A percentile compares a stretch with the other conserved stretches of the same genome.
These are phyloP conservation scores for Colletotrichum camelliae DNA, from an alignment of 2,329 filamentous ascomycete species.

Conservation along the genomic window DNA sequence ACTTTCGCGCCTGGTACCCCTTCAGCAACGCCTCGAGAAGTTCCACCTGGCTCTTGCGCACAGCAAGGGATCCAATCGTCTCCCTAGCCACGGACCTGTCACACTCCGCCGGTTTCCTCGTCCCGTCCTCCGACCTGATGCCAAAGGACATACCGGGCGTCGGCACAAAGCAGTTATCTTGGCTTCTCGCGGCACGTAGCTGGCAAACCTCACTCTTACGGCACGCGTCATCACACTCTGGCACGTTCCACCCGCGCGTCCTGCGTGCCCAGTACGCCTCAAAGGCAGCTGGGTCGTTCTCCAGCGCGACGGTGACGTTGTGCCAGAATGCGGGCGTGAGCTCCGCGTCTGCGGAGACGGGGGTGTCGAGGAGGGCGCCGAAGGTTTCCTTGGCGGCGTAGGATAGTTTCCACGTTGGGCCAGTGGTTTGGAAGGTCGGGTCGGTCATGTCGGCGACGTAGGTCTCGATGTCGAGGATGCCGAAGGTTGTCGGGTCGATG, in stretches of 20 bases:
- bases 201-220: not conserved
- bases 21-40: not conserved
- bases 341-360: not conserved
- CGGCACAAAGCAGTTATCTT: not conserved
- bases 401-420: not conserved
- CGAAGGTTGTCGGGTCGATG: not conserved
- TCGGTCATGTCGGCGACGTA: not conserved
- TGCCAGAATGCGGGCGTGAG: not conserved
- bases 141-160: not conserved
- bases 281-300: not conserved
- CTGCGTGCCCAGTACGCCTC: not conserved
- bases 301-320: not conserved
- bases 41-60: not conserved
- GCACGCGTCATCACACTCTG: fast-evolving
- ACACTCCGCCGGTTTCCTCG: not conserved
- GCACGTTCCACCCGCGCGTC: not conserved
- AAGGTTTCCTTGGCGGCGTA: not conserved
- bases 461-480: not conserved
- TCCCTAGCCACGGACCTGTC: not conserved
- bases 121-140: not conserved
- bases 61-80: not conserved
- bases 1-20: not conserved
- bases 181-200: not conserved
- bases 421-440: not conserved
- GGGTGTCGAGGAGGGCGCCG: not conserved